Evolutionary conservation across 352 stramenopile species (phyloP), one percentile per base, ranked within the genome.

Genomic region (Plasmopara viticola): DNA sequence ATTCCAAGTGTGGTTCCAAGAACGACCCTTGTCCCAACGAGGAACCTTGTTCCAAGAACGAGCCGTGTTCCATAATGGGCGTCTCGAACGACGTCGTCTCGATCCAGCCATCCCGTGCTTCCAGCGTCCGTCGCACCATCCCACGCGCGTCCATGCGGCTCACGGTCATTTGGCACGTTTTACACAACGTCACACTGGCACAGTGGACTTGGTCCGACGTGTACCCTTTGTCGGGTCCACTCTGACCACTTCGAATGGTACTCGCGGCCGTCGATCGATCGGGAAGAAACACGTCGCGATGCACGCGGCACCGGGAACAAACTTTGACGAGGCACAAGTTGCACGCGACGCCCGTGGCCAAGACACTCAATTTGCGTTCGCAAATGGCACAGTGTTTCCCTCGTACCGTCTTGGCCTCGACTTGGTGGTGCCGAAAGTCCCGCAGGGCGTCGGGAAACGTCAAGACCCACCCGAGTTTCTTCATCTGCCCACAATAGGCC

Each of bases 401-500:
- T 1, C 49, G 56, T 28, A 51, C 41, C 13, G 51, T 0, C 13
- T 54, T 51, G 9, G 53, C 5, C 14, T 56, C 43, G 30, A 51
- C 56, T 4, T 60, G 53, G 13, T 51, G 42, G 10, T 48, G 49
- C 38, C 52, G 56, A 13, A 66, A 63, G 43, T 65, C 49, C 1
- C 34, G 44, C 14, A 61, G 42, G 1, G 58, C 45, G 14, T 40
- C 46, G 18, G 66, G 53, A 20, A 48, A 60, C 20, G 57, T 51
- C 1, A 79, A 25, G 28, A 79, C 17, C 64, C 72, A 81, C 37
- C 59, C 52, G 28, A 88, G 55, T 20, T 88, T 88, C 57, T 75
- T 78, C 51, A 54, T 79, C 50, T 86, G 73, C 0, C 72, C 64
- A 33, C 74, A 84, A n/a, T 49, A 59, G 9, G 78, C 68, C 7